Evolutionary conservation across 352 stramenopile genomes (phyloP).

Genomic region (Phytophthora palmivora): DNA sequence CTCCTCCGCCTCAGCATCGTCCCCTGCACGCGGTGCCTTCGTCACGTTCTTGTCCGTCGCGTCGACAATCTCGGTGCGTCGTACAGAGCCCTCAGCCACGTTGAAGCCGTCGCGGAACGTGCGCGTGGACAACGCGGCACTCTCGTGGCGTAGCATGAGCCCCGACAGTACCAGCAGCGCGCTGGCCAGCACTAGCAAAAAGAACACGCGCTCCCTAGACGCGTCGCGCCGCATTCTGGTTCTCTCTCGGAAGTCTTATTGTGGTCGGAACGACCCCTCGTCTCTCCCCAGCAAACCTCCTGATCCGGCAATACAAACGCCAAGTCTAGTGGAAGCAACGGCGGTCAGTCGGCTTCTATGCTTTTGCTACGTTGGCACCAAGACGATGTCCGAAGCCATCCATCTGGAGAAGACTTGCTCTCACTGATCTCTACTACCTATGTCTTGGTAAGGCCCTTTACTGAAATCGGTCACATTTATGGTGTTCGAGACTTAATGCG

Average conservation of each 20-base stretch:
- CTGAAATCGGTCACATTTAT: no score
- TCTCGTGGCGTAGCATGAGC: conserved; percentile 67
- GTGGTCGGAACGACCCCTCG: conserved; percentile 24
- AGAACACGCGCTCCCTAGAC: conserved; percentile 59
- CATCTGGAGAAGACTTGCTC: conserved; percentile 3
- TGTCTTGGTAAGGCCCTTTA: no score
- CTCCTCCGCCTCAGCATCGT: conserved; percentile 14
- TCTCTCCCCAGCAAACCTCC: conserved; percentile 1
- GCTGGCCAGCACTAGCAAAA: conserved; percentile 54
- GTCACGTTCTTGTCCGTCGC: conserved; percentile 20
- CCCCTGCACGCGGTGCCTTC: conserved; percentile 10
- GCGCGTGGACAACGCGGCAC: conserved; percentile 36
- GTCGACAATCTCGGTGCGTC: conserved; percentile 50
- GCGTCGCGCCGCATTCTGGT: conserved; percentile 39
- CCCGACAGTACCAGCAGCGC: conserved; percentile 65
- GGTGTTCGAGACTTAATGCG: no score
- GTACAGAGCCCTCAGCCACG: conserved; percentile 54
- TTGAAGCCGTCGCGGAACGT: conserved; percentile 82
- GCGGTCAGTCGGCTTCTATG: not conserved
- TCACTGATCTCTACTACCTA: no score
- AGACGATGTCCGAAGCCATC: conserved; percentile 12
- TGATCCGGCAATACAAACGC: conserved; percentile 8
- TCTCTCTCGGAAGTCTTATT: conserved; percentile 15
- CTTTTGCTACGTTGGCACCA: conserved; percentile 9
- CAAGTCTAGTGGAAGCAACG: conserved; percentile 4